Evolutionary conservation across 129 eudicot genomes (phyloP), one percentile per base, ranked within the genome.

Genomic region (Sambucus nigra): DNA sequence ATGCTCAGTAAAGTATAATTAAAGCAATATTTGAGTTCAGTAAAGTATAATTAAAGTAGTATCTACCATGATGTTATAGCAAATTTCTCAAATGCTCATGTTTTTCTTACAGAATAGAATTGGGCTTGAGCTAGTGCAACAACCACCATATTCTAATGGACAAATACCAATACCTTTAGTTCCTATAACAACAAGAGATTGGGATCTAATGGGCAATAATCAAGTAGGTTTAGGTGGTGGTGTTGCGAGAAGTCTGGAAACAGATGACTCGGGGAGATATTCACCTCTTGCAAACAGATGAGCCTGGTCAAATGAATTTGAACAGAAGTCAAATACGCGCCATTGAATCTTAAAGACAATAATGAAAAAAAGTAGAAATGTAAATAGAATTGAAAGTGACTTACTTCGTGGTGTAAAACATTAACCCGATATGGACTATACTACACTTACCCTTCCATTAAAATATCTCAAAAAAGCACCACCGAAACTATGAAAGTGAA

Each of bases 111-210:
- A 81, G 86, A 77, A 75, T 81, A 77, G 73, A 63, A 72, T 71
- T 49, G 94, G 93, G 63, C 80, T 91, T 53, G 95, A 81, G 70
- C 66, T 91, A 67, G 95, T 91, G 51, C 71, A 89, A 2, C 98
- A 86, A 64, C 86, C 72, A 56, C 49, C 70, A 14, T 85, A 81
- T 78, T 64, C 86, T 53, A 75, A 83, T 51, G 86, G 70, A 69
- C 71, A 73, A 53, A 19, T 51, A 31, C 77, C 72, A 57, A 21
- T 55, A 28, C 60, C 80, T 19, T 71, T 81, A 48, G 89, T 69
- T 67, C 71, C 72, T 38, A 67, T 55, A 64, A 53, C 60, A 25
- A 48, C 77, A 59, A 73, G 75, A 67, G 88, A 76, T 51, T 86
- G 87, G 89, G 93, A 81, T 67, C 59, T 68, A 25, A 28, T 69